These are phyloP conservation scores for Aspergillus texensis DNA, from an alignment of 2,329 filamentous ascomycete genomes.

Conservation along the genomic window DNA sequence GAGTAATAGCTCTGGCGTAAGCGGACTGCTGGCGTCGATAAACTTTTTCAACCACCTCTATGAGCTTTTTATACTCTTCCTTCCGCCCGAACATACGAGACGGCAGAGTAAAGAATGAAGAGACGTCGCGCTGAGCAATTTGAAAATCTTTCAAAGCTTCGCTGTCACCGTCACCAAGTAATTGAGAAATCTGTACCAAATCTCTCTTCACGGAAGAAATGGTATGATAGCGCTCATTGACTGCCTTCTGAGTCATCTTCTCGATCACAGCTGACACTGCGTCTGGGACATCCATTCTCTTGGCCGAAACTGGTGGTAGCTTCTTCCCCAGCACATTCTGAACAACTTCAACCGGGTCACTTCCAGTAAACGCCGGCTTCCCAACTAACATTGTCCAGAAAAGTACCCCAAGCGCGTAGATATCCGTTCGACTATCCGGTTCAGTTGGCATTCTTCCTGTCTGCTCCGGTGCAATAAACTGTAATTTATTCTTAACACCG, in stretches of 20 bases:
- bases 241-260: slow-evolving; percentile 88
- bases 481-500: slow-evolving; percentile 84
- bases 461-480: slow-evolving; percentile 93
- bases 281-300: slow-evolving; percentile 82
- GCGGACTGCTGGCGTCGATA: slow-evolving; percentile 62
- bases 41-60: slow-evolving; percentile 76
- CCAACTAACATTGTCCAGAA: slow-evolving; percentile 87
- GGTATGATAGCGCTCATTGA: slow-evolving; percentile 86
- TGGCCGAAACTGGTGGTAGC: slow-evolving; percentile 73
- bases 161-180: slow-evolving; percentile 74
- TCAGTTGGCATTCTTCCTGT: slow-evolving; percentile 91
- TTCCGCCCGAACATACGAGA: slow-evolving; percentile 78
- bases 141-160: slow-evolving; percentile 71
- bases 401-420: slow-evolving; percentile 86
- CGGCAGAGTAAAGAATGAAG: slow-evolving; percentile 88
- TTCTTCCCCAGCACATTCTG: slow-evolving; percentile 82
- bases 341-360: slow-evolving; percentile 83
- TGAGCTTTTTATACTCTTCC: slow-evolving; percentile 69
- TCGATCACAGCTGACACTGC: slow-evolving; percentile 80
- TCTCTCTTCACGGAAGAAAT: slow-evolving; percentile 84
- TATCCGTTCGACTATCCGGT: slow-evolving; percentile 88
- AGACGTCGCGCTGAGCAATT: slow-evolving; percentile 82
- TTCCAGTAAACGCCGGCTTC: slow-evolving; percentile 76
- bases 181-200: slow-evolving; percentile 70
- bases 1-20: slow-evolving; percentile 33